These are phyloP conservation scores for Aureobasidium uvarum DNA, from an alignment of 2,329 filamentous ascomycete genomes.

Conservation along the genomic window DNA sequence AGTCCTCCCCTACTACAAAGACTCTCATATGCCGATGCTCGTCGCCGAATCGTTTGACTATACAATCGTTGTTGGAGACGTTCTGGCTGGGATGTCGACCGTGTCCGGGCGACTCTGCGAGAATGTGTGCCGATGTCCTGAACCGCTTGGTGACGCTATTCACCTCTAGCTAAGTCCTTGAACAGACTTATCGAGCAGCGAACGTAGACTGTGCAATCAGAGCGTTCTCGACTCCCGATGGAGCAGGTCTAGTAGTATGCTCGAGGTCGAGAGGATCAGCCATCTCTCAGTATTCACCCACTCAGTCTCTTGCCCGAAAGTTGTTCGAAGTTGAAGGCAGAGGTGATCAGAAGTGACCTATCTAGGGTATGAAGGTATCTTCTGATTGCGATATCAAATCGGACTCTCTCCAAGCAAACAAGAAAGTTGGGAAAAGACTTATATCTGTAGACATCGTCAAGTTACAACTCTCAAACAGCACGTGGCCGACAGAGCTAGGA, in stretches of 20 bases:
- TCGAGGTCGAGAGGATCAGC: background rate
- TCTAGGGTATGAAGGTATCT: background rate
- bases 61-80: background rate
- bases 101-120: background rate
- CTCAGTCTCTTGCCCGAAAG: background rate
- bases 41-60: background rate
- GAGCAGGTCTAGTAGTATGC: background rate
- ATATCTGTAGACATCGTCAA: background rate
- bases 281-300: background rate
- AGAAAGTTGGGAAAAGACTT: background rate
- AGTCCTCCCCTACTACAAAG: background rate
- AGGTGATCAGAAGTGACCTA: background rate
- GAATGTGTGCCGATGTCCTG: background rate
- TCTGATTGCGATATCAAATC: background rate
- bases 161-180: background rate
- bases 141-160: background rate
- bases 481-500: slow-evolving; percentile 11
- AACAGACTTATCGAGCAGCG: background rate
- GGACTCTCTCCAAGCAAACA: background rate
- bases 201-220: too few species aligned
- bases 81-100: background rate
- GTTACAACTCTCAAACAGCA: background rate
- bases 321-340: background rate
- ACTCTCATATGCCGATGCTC: slow-evolving; percentile 7
- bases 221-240: background rate